Base-by-base conservation (phyloP, 331 rosid species). In the Pyrus hybrid region DNA sequence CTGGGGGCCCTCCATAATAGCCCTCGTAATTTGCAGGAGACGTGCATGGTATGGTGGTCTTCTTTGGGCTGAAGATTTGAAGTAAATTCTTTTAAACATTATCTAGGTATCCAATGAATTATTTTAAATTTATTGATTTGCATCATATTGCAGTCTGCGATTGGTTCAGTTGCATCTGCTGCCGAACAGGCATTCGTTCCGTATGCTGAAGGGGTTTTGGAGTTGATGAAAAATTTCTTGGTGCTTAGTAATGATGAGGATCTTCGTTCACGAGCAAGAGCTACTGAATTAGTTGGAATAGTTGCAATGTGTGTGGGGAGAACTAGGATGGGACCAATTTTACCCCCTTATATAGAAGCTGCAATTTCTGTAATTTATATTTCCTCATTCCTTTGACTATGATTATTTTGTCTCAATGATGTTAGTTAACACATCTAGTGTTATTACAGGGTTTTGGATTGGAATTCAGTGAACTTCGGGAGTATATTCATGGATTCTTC, bases 231-330 rank as follows among this genome's bases (percentile, higher is more conserved):
- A 89, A 83, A 70, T 76, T 95, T 95, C 85, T 83, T 95, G 94
- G 98, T 92, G 74, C 91, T 95, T 72, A 89, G 94, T 49, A 87
- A 86, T 72, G 99, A 95, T 53, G 99, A 86, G 80, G 99, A 92
- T 83, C 98, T 95, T 68, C 77, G 97, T 43, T 86, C 98, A 64
- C 97, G 99, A 71, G 96, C 99, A 74, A 88, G 99, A 70, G 99
- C 99, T 64, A 95, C 98, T n/a, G 99, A 95, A 71, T 88, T 95
- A 79, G 99, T 95, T 83, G 99, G 99, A 84, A 92, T 95, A 61
- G 89, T 95, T 88, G 97, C 99, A 37, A 92, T 95, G 99, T 92
- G 96, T 72, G 93, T 89, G 57, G 99, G 99, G 80, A 92, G 86
- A 83, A 35, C 69, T 70, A 73, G 88, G 90, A 92, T 95, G 99